phyloP scores from a whole-genome alignment of 306 rosid genomes.

The Dryas octopetala region DNA sequence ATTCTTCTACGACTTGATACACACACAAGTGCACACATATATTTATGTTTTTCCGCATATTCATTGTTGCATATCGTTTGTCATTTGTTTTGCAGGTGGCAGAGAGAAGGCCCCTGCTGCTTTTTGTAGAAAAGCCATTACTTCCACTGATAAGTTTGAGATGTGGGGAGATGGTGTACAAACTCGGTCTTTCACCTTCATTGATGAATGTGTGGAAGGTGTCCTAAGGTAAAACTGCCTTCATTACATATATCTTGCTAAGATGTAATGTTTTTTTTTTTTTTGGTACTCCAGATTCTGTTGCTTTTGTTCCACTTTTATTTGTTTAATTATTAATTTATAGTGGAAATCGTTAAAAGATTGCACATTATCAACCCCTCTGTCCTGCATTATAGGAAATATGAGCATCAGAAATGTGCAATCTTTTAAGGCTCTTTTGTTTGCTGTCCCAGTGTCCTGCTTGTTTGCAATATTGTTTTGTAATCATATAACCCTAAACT shows the following conservation, averaged over 20 bases:
- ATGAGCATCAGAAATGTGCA: no score
- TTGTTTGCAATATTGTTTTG: no score
- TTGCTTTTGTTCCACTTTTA: not conserved
- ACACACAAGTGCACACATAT: not conserved
- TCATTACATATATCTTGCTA: not conserved
- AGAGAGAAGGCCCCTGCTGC: slow-evolving; percentile 99
- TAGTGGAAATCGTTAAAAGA: not conserved
- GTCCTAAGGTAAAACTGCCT: slow-evolving; percentile 55
- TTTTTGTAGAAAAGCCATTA: slow-evolving; percentile 78
- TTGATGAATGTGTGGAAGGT: slow-evolving; percentile 99
- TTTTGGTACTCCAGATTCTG: not conserved
- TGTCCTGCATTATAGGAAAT: no score
- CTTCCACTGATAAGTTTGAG: slow-evolving; percentile 82
- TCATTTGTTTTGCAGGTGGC: slow-evolving; percentile 57
- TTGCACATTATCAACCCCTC: not conserved
- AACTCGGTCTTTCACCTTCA: slow-evolving; percentile 95
- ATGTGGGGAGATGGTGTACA: slow-evolving; percentile 99
- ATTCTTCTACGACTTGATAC: not conserved
- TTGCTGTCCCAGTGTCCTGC: no score
- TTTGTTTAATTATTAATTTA: not conserved
- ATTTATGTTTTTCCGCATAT: slow-evolving; percentile 2
- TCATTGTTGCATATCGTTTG: not conserved
- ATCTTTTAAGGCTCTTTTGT: no score
- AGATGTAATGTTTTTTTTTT: slow-evolving; percentile 10
- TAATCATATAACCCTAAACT: no score